Evolutionary conservation across 768 basidiomycete genomes (phyloP).

Genomic region (Daedaleopsis nitida): DNA sequence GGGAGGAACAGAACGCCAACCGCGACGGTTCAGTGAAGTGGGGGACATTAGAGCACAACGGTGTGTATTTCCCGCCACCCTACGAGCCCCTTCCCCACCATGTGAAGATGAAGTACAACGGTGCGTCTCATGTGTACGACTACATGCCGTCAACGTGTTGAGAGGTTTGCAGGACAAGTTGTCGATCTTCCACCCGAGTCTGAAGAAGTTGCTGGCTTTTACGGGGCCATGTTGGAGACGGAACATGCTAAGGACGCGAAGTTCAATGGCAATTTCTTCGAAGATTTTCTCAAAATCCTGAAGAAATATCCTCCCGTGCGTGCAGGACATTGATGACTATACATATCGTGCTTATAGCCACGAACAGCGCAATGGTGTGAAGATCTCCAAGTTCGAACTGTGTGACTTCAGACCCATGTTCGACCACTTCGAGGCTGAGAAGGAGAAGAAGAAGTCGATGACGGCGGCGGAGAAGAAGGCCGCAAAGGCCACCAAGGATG

Average conservation of each 20-base stretch:
- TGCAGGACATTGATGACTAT: conserved; percentile 14
- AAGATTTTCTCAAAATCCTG: conserved; percentile 80
- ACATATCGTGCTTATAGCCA: background rate
- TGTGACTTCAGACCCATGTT: conserved; percentile 97
- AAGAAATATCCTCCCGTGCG: conserved; percentile 83
- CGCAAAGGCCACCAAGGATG: conserved; percentile 82
- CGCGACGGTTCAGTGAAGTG: conserved; percentile 85
- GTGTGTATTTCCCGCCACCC: conserved; percentile 94
- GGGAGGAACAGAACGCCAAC: conserved; percentile 73
- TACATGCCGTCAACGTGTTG: background rate
- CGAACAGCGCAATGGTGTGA: conserved; percentile 64
- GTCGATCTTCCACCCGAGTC: conserved; percentile 81
- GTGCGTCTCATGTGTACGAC: conserved; percentile 44
- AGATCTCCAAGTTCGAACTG: conserved; percentile 71
- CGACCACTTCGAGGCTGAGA: conserved; percentile 89
- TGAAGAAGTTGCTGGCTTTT: conserved; percentile 98
- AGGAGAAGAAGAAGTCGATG: conserved; percentile 89
- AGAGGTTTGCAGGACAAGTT: conserved; percentile 57
- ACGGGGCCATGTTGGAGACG: conserved; percentile 88
- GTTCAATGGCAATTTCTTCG: conserved; percentile 96
- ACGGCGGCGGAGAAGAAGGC: conserved; percentile 88
- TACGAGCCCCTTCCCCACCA: conserved; percentile 82
- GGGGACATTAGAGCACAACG: conserved; percentile 93
- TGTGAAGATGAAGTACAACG: conserved; percentile 95
- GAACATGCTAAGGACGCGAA: conserved; percentile 86